These are phyloP conservation scores for Penicillium canescens DNA, from an alignment of 495 filamentous ascomycete species.

Conservation along the genomic window DNA sequence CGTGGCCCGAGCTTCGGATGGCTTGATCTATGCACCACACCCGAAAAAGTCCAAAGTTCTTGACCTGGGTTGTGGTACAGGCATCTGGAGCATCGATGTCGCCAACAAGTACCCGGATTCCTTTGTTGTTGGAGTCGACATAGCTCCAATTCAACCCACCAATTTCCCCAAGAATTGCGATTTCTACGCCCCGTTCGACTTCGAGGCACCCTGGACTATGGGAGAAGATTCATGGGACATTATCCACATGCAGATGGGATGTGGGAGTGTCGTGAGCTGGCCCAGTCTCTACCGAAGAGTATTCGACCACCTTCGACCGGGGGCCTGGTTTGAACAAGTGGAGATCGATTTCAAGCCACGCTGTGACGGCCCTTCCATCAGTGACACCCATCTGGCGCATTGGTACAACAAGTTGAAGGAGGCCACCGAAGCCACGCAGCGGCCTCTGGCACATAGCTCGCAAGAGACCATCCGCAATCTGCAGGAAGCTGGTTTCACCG, in stretches of 20 bases:
- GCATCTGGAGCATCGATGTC: slow-evolving; percentile 90
- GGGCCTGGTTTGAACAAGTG: slow-evolving; percentile 85
- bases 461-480: slow-evolving; percentile 61
- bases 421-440: slow-evolving; percentile 64
- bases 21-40: slow-evolving; percentile 52
- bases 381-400: slow-evolving; percentile 33
- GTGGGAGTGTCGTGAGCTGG: slow-evolving; percentile 81
- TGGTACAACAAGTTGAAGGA: slow-evolving; percentile 73
- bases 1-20: slow-evolving; percentile 61
- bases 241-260: slow-evolving; percentile 80
- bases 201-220: slow-evolving; percentile 78
- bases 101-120: slow-evolving; percentile 64
- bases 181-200: slow-evolving; percentile 69
- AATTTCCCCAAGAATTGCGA: slow-evolving; percentile 68
- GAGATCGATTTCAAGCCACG: slow-evolving; percentile 86
- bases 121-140: slow-evolving; percentile 72
- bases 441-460: slow-evolving; percentile 67
- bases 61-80: slow-evolving; percentile 86
- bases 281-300: slow-evolving; percentile 68
- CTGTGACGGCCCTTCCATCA: slow-evolving; percentile 68
- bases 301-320: slow-evolving; percentile 78
- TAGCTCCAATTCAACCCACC: slow-evolving; percentile 78
- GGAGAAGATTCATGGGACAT: slow-evolving; percentile 79
- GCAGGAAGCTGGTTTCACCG: slow-evolving; percentile 73
- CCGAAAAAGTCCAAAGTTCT: slow-evolving; percentile 59